Percentiles rank a stretch among this genome's conserved stretches.
Evolutionary conservation across 2,329 filamentous ascomycete species (phyloP).

Genomic region (Cephalotrichum gorgonifer): DNA sequence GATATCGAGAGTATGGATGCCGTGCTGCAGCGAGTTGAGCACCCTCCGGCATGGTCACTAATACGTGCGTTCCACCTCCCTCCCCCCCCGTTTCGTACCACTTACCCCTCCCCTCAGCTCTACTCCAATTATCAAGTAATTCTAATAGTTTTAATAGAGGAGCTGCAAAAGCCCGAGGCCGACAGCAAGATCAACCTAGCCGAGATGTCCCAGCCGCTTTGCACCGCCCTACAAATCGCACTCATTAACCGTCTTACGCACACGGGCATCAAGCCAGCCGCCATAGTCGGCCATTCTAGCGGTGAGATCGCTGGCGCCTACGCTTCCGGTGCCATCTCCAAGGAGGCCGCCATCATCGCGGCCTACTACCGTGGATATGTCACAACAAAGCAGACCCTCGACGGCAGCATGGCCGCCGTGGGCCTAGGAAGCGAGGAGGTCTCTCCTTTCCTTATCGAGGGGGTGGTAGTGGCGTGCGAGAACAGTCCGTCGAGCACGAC

Average conservation of each 20-base stretch:
- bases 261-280: conserved; percentile 26
- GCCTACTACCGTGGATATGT: conserved; percentile 21
- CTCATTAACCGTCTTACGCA: conserved; percentile 30
- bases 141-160: conserved; percentile 16
- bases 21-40: conserved; percentile 20
- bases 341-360: conserved; percentile 15
- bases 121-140: background rate
- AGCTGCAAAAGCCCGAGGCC: conserved; percentile 22
- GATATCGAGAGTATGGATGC: conserved; percentile 13
- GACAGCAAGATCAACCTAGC: conserved; percentile 23
- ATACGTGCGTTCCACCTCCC: background rate
- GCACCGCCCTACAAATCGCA: conserved; percentile 36
- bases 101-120: background rate
- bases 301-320: conserved; percentile 40
- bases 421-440: background rate
- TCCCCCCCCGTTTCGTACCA: no score
- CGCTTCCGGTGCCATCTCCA: conserved; percentile 17
- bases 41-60: conserved; percentile 18
- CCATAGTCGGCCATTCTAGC: conserved; percentile 33
- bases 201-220: conserved; percentile 30
- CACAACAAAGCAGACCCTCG: conserved; percentile 4
- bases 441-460: conserved; percentile 1
- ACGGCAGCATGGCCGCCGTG: conserved; percentile 20
- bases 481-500: conserved; percentile 26
- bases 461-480: conserved; percentile 23